Conservation (phyloP, 495 filamentous ascomycete species). For the Xylaria grammica region DNA sequence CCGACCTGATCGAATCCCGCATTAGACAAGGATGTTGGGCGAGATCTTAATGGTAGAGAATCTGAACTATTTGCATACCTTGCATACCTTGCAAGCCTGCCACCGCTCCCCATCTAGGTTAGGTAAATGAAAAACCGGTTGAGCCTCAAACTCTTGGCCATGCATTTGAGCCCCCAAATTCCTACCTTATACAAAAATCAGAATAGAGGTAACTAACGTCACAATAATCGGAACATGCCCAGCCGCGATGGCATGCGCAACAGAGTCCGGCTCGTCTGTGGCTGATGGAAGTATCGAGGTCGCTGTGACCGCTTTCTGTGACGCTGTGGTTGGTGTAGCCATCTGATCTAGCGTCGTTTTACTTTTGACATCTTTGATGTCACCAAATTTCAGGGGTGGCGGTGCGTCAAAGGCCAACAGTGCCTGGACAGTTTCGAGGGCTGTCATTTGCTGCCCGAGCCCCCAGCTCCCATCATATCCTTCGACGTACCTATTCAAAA, state of each 20-base stretch:
- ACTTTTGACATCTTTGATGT: conserved; percentile 47
- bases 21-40: neutral
- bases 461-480: conserved; percentile 65
- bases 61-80: too few species aligned
- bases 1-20: neutral
- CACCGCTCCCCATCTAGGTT: neutral
- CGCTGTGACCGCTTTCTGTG: too few species aligned
- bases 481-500: conserved; percentile 36
- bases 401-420: conserved; percentile 47
- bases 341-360: neutral
- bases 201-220: neutral
- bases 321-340: neutral
- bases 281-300: neutral
- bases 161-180: neutral
- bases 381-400: conserved; percentile 45
- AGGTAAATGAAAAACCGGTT: neutral
- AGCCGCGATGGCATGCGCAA: neutral
- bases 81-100: too few species aligned
- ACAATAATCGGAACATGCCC: neutral
- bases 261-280: neutral
- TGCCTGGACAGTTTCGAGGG: conserved; percentile 70
- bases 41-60: too few species aligned
- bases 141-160: neutral
- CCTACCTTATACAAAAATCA: neutral
- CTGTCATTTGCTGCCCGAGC: conserved; percentile 75